Evolutionary conservation across 345 rosid genomes (phyloP), one percentile per base, ranked within the genome.

Genomic region (Brassica rapa): DNA sequence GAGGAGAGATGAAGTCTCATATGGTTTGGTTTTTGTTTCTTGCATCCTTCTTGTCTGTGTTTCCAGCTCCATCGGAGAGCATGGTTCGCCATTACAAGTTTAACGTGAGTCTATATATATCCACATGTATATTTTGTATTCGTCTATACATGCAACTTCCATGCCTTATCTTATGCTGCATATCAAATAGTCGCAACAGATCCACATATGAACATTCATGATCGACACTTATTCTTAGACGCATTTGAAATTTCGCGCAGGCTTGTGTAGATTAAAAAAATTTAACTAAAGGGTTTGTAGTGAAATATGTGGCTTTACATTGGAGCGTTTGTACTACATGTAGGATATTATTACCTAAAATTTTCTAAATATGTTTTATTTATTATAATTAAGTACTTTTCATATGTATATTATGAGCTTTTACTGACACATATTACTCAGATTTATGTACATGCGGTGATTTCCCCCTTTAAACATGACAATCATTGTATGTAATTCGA

Each of bases 61-160:
- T 82, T 10, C 93, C 89, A 1, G 80, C 84, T 69, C 72, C 86
- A 27, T 87, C 85, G 2, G 84, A 89, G 33, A 83, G 84, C 80
- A 77, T 73, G 29, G 84, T 90, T 81, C 92, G 92, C 27, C 87
- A 87, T 68, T 92, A 92, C 85, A 88, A 80, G 84, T 92, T 92
- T 82, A 71, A 90, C 72, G 97, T 88, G 82, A 86, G 93, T 84
- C 11, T 59, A 25, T 25, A 25, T 25, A 25, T 25, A 25, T 25
- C 29, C 29, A 25, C 29, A 25, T 25, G 29, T 23, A 66, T 21
- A 15, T 29, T 2, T 46, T 49, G 59, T 15, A 53, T 53, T 4
- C 14, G 53, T 43, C 9, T 11, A 9, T 37, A 37, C 8, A 35
- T 19, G 21, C 21, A 19, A 19, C 21, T 19, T 19, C 60, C 19